These are phyloP conservation scores for Lecanicillium sp. DNA, from an alignment of 2,329 filamentous ascomycete species.

Conservation along the genomic window DNA sequence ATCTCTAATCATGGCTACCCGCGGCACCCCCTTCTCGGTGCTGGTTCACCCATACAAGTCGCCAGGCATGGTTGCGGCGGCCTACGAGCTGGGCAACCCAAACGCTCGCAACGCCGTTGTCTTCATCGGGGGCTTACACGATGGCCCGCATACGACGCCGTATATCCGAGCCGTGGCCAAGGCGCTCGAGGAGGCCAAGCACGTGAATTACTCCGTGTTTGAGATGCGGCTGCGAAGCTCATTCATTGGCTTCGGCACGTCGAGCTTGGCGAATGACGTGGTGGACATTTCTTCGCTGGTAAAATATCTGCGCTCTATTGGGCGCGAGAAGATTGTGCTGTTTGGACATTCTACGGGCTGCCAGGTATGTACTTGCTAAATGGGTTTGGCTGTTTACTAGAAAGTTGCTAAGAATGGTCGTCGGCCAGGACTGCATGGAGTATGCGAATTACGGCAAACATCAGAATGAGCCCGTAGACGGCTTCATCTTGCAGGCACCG, in stretches of 20 bases:
- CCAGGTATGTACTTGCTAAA: slow-evolving; percentile 32
- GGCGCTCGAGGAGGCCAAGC: slow-evolving; percentile 27
- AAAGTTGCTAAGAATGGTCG: neutral
- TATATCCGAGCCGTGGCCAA: slow-evolving; percentile 44
- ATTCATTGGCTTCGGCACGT: slow-evolving; percentile 44
- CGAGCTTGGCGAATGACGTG: slow-evolving; percentile 43
- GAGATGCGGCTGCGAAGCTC: slow-evolving; percentile 49
- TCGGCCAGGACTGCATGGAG: slow-evolving; percentile 45
- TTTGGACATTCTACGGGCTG: slow-evolving; percentile 54
- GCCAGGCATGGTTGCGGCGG: slow-evolving; percentile 26
- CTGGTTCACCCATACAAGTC: slow-evolving; percentile 39
- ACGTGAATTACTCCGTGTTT: slow-evolving; percentile 44
- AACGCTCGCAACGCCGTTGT: slow-evolving; percentile 51
- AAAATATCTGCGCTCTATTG: slow-evolving; percentile 43
- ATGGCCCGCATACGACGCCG: slow-evolving; percentile 58
- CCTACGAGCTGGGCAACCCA: slow-evolving; percentile 38
- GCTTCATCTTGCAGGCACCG: slow-evolving; percentile 71
- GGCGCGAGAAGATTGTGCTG: slow-evolving; percentile 43
- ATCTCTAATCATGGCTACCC: slow-evolving; percentile 15
- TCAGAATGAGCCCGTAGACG: slow-evolving; percentile 52
- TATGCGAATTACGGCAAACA: slow-evolving; percentile 38
- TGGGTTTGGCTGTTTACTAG: neutral
- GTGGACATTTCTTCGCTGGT: slow-evolving; percentile 46
- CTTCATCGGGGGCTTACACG: slow-evolving; percentile 63
- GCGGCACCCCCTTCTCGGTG: slow-evolving; percentile 29